Percentiles rank a stretch among this genome's conserved stretches.
Evolutionary conservation across 2,329 filamentous ascomycete genomes (phyloP).

Genomic region (Metarhizium album): DNA sequence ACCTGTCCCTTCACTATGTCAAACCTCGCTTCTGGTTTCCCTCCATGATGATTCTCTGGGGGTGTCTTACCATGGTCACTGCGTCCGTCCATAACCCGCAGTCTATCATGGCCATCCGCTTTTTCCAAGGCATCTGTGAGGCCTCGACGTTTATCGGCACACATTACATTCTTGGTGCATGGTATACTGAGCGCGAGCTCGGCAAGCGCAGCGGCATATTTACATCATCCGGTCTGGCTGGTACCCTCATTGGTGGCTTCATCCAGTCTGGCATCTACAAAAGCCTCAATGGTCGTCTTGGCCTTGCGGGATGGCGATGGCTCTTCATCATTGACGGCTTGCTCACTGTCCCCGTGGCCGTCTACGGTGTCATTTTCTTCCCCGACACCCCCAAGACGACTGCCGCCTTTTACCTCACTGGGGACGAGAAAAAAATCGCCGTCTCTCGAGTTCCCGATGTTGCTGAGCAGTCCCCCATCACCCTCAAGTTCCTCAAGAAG

Average conservation of each 20-base stretch:
- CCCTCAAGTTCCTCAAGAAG: constrained; percentile 38
- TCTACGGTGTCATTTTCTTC: constrained; percentile 25
- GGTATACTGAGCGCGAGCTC: constrained; percentile 51
- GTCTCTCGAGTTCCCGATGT: constrained; percentile 27
- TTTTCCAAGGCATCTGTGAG: constrained; percentile 28
- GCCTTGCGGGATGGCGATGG: constrained; percentile 57
- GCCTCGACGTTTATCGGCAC: constrained; percentile 29
- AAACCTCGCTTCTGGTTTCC: constrained; percentile 54
- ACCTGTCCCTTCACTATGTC: constrained; percentile 52
- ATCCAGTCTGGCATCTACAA: constrained; percentile 52
- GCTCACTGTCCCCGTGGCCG: constrained; percentile 25
- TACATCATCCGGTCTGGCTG: constrained; percentile 47
- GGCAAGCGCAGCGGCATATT: constrained; percentile 55
- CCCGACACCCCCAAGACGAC: constrained; percentile 35
- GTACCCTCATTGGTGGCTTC: constrained; percentile 41
- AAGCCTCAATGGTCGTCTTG: constrained; percentile 31
- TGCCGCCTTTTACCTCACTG: constrained; percentile 30
- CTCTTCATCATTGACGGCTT: constrained; percentile 61
- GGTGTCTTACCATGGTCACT: constrained; percentile 47
- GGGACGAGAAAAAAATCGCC: constrained; percentile 34
- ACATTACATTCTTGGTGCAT: constrained; percentile 36
- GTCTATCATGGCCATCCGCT: constrained; percentile 28
- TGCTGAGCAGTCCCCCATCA: constrained; percentile 31
- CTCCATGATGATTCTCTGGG: constrained; percentile 53
- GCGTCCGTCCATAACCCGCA: constrained; percentile 27